Evolutionary conservation across 2,329 filamentous ascomycete genomes (phyloP).

Genomic region (Fusarium verticillioides): DNA sequence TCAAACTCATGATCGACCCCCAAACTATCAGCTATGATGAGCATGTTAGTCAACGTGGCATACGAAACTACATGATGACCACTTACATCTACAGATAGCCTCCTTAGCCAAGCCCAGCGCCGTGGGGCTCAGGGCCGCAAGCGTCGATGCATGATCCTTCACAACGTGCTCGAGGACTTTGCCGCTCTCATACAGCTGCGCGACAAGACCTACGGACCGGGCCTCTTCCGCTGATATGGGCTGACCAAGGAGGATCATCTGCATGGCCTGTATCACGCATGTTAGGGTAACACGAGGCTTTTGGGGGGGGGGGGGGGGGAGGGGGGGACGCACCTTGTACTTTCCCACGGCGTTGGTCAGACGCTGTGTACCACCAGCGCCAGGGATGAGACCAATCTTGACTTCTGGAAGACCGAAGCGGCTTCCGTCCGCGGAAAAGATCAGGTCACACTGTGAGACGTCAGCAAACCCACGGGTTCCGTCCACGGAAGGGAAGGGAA

Average conservation of each 20-base stretch:
- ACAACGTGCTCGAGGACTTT: slow-evolving; percentile 44
- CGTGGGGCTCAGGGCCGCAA: slow-evolving; percentile 41
- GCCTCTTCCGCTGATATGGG: slow-evolving; percentile 45
- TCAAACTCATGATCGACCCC: slow-evolving; percentile 49
- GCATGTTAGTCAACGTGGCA: neutral
- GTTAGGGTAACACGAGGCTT: neutral
- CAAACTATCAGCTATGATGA: slow-evolving; percentile 39
- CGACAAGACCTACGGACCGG: slow-evolving; percentile 41
- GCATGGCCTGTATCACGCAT: slow-evolving; percentile 44
- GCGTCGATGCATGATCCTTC: slow-evolving; percentile 35
- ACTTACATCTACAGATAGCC: slow-evolving; percentile 44
- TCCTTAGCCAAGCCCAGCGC: slow-evolving; percentile 47
- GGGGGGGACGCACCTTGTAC: slow-evolving; percentile 50
- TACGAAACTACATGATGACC: neutral
- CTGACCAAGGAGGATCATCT: slow-evolving; percentile 47
- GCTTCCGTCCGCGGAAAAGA: slow-evolving; percentile 50
- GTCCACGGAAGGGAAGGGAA: neutral
- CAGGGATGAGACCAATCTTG: slow-evolving; percentile 54
- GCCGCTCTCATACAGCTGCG: slow-evolving; percentile 43
- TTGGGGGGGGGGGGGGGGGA: neutral
- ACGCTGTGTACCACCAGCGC: slow-evolving; percentile 55
- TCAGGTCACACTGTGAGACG: slow-evolving; percentile 52
- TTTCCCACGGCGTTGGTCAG: slow-evolving; percentile 55
- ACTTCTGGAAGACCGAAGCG: slow-evolving; percentile 56
- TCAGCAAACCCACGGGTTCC: slow-evolving; percentile 4